Base-by-base conservation (phyloP, 2,329 filamentous ascomycete genomes). In the Apiospora saccharicola region DNA sequence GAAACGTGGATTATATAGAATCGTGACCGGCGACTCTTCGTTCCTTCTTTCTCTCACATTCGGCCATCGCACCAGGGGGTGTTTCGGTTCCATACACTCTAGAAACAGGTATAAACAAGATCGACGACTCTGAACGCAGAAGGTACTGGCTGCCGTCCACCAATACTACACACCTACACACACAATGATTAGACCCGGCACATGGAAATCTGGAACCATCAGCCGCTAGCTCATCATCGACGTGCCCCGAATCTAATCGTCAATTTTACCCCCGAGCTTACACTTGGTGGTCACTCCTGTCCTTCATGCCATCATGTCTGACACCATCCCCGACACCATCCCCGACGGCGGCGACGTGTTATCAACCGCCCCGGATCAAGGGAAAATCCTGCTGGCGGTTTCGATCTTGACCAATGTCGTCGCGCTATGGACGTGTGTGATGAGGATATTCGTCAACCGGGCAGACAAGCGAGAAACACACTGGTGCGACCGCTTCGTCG, bases 401-500 rank as follows among this genome's bases (percentile, higher is more conserved):
- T 82, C 82, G 3, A 75, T 81, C 57, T 77, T 76, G 68, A 82
- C 82, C 37, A 77, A 76, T 1, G 75, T 76, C 67, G 73, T 83
- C 67, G 80, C 82, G 7, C 72, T 84, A 16, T 72, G 77, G 22
- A 81, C 81, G 2, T 81, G 81, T 53, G 73, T 80, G 68, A 74
- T 83, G 14, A 79, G 82, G 67, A 79, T 80, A 74, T 79, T 75
- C 70, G 75, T 80, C 30, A 77, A 78, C 30, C 74, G 72, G 43
- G 76, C 79, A 41, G 78, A 77, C 64, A 76, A 73, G 67, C 78
- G 76, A 49, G 74, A 73, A 4, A 69, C 81, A 3, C 34, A 78
- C 22, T 77, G 77, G 72, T 82, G 81, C 71, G 82, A 84, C 75
- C 82, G 81, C 70, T 76, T 78, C 43, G 77, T 81, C 13, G 78